These are phyloP conservation scores for Pythium plurisporium DNA, from an alignment of 352 stramenopile genomes.

Conservation along the genomic window DNA sequence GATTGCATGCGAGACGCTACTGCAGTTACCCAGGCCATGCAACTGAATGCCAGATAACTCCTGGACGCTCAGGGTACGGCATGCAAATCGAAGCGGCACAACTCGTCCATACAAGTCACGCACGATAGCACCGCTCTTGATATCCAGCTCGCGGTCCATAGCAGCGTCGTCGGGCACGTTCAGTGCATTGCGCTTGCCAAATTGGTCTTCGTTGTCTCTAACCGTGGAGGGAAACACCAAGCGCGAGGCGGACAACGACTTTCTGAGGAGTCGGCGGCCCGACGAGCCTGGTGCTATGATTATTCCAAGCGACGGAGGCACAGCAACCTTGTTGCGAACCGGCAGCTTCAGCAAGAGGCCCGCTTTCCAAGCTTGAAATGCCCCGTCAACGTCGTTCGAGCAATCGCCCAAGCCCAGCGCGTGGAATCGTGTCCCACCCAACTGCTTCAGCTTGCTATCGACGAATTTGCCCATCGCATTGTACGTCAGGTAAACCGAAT, in stretches of 20 bases:
- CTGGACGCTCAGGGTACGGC: neutral
- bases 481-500: constrained; percentile 94
- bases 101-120: neutral
- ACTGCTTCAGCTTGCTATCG: constrained; percentile 71
- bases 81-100: neutral
- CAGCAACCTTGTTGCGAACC: neutral
- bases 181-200: neutral
- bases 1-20: too few species aligned
- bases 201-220: neutral
- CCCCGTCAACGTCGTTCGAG: constrained; percentile 69
- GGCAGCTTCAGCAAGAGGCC: constrained; percentile 26
- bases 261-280: neutral
- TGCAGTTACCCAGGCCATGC: neutral
- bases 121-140: neutral
- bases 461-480: constrained; percentile 87
- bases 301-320: neutral
- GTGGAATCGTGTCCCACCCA: constrained; percentile 73
- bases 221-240: neutral
- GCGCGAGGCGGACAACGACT: neutral
- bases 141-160: neutral
- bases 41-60: neutral
- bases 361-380: constrained; percentile 81
- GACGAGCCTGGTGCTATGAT: neutral
- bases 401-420: constrained; percentile 90
- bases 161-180: neutral